Percentiles rank a stretch among this genome's conserved stretches.
Evolutionary conservation across 805 yeast genomes (phyloP).

Genomic region (Spathaspora arborariae): DNA sequence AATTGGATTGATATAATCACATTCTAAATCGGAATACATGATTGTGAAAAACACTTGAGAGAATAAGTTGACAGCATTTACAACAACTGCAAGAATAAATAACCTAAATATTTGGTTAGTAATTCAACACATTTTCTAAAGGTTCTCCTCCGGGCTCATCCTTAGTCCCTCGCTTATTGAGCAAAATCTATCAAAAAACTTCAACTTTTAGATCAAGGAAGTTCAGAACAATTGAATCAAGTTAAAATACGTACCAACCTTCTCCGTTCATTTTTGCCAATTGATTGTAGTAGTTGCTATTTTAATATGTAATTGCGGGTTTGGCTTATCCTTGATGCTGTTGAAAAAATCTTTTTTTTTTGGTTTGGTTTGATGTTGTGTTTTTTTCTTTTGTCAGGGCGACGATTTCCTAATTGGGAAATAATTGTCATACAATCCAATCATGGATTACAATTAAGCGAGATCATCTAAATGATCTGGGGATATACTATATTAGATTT

Average conservation of each 20-base stretch:
- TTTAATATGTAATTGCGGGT: background rate
- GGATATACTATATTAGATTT: too few relatives aligned
- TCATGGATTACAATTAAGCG: background rate
- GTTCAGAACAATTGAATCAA: background rate
- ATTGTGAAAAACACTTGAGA: conserved; percentile 93
- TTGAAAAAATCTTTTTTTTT: background rate
- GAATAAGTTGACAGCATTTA: conserved; percentile 84
- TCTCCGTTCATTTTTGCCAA: conserved; percentile 7
- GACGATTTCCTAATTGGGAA: background rate
- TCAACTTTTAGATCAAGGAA: background rate
- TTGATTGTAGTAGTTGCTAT: background rate
- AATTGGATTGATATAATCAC: conserved; percentile 96
- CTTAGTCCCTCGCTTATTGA: too few relatives aligned
- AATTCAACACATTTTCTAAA: too few relatives aligned
- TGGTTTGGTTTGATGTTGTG: background rate
- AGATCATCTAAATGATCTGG: background rate
- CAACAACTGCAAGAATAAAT: conserved; percentile 72
- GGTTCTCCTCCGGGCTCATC: too few relatives aligned
- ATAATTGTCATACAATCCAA: background rate
- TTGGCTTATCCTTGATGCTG: background rate
- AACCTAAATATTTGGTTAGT: conserved; percentile 31
- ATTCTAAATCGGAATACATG: conserved; percentile 91
- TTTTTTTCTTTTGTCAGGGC: background rate
- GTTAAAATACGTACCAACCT: background rate
- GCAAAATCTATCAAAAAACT: too few relatives aligned